Base-by-base conservation (phyloP, 2,329 filamentous ascomycete genomes). In the Pseudogymnoascus destructans region DNA sequence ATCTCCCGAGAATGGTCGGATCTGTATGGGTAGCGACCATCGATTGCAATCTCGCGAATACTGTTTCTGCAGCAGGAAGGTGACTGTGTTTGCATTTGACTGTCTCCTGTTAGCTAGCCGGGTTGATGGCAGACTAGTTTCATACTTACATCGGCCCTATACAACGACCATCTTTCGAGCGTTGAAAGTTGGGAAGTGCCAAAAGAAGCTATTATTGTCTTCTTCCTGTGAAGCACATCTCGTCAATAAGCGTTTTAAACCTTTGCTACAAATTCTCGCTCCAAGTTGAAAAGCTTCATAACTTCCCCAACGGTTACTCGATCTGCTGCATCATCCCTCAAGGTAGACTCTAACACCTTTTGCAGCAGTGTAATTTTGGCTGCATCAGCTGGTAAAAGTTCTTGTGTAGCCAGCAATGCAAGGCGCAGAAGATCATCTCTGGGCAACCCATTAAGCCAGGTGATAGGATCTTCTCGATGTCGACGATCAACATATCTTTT, bases 341-440 rank as follows among this genome's bases (percentile, higher is more conserved):
- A 25, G 11, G 54, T 35, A 38, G 54, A 25, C 27, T 56, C 35
- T 3, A 56, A 7, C 27, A 56, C 30, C 7, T 5, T 33, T 17
- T 52, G 42, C n/a, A 52, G 23, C 9, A 52, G 3, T 3, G n/a
- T 17, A 27, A 52, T 15, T 15, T 52, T 52, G 5, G 42, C 8
- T 3, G n/a, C 11, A 3, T 52, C 42, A 11, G 42, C 42, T 2
- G n/a, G 30, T 25, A 38, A 13, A 56, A 56, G 35, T 8, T 21
- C 30, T 21, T 11, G 35, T 6, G 30, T 38, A 38, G 54, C 54
- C n/a, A 35, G 17, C 17, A 56, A 38, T n/a, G 54, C 54, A 23
- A 36, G 54, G n/a, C 54, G 54, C 11, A 56, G 27, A n/a, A 56
- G 54, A 33, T 56, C 54, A 56, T 38, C 30, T 11, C 15, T 38